Evolutionary conservation across 2,329 filamentous ascomycete genomes (phyloP).

Genomic region (Ciborinia camelliae): DNA sequence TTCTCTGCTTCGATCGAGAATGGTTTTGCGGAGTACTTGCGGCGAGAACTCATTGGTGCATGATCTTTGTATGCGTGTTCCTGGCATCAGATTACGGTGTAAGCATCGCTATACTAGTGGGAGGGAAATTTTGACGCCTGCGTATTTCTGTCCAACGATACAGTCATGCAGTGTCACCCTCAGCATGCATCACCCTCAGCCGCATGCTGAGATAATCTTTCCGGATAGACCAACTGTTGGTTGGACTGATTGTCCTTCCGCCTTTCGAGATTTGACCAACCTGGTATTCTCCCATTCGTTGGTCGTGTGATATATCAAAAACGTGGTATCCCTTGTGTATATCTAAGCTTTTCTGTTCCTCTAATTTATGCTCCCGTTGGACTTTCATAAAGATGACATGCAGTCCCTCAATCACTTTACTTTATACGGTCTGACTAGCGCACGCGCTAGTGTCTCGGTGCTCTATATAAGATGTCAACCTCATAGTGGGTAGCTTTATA

Average conservation of each 20-base stretch:
- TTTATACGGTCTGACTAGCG: too few relatives aligned
- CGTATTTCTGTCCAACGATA: neutral
- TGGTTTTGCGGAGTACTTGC: constrained; percentile 53
- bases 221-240: too few relatives aligned
- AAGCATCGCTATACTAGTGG: constrained; percentile 8
- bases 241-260: neutral
- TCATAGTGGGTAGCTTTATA: too few relatives aligned
- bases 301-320: neutral
- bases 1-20: constrained; percentile 58
- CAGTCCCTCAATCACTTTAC: neutral
- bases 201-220: neutral
- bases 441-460: too few relatives aligned
- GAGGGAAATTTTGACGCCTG: neutral
- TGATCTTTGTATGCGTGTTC: neutral
- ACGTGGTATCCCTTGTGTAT: neutral
- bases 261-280: neutral
- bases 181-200: neutral
- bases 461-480: too few relatives aligned
- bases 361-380: neutral
- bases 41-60: constrained; percentile 30
- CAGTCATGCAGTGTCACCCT: constrained; percentile 7
- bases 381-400: neutral
- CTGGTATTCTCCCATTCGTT: neutral
- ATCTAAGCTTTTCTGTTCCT: neutral
- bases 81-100: neutral